Conservation (phyloP, 2,329 filamentous ascomycete species). For the Apiospora aurea region DNA sequence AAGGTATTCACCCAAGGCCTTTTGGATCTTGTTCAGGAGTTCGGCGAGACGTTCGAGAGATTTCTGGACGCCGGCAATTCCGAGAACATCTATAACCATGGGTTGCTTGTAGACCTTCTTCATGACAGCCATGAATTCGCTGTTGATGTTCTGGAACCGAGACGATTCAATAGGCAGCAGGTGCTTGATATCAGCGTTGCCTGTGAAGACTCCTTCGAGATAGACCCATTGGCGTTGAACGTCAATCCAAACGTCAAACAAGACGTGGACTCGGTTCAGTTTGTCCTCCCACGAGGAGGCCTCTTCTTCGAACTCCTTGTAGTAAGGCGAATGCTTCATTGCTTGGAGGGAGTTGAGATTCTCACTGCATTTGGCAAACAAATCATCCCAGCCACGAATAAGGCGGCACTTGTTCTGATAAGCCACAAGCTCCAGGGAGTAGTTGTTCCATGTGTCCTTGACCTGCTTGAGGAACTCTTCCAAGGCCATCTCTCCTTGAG, state of each 20-base stretch:
- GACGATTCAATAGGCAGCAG: conserved; percentile 95
- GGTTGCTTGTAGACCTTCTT: conserved; percentile 98
- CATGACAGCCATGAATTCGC: conserved; percentile 98
- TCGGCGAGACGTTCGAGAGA: conserved; percentile 96
- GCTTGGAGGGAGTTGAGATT: conserved; percentile 97
- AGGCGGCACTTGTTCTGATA: conserved; percentile 99
- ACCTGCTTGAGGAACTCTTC: conserved; percentile 98
- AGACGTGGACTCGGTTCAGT: conserved; percentile 92
- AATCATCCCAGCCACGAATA: conserved; percentile 96
- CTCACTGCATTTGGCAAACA: conserved; percentile 98
- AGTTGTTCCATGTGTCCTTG: conserved; percentile 95
- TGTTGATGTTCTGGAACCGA: conserved; percentile 98
- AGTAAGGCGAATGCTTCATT: conserved; percentile 99
- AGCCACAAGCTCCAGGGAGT: conserved; percentile 90
- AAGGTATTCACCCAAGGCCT: conserved; percentile 96
- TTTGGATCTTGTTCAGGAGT: conserved; percentile 97
- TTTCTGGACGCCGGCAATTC: conserved; percentile 94
- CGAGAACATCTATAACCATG: conserved; percentile 93
- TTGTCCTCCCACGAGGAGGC: conserved; percentile 98
- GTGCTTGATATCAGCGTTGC: conserved; percentile 98
- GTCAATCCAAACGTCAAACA: conserved; percentile 99
- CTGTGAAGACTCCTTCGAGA: conserved; percentile 97
- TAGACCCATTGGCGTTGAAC: conserved; percentile 99
- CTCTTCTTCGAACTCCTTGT: conserved; percentile 99
- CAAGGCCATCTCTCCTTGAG: conserved; percentile 96